Evolutionary conservation across 495 filamentous ascomycete species (phyloP), one percentile per base, ranked within the genome.

Genomic region (Aspergillus olivimuriae): DNA sequence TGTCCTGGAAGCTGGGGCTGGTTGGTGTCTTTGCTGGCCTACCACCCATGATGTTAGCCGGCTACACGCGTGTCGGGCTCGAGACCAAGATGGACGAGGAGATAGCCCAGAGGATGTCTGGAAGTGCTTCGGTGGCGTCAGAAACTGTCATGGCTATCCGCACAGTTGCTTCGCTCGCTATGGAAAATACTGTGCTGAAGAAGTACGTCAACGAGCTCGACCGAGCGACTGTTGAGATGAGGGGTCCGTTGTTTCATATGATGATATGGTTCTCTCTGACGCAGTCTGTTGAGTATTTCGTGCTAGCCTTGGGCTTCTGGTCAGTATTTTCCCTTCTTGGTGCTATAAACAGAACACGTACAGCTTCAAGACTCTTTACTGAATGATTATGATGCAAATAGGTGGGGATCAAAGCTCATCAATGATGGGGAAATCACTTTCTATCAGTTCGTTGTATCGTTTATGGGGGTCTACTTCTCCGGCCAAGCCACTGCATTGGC

Each of bases 1-100:
- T 73, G 21, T 69, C 69, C 26, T 82, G 78, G 78, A 78, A 77
- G 44, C 72, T 82, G 3, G 76, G 73, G 0, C 58, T 81, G 2
- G 68, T 64, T 1, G 46, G 77, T 21, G 63, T 75, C 23, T 65
- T 79, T 24, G 70, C 64, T 4, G 63, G 62, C 2, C 65, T 81
- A 17, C 75, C 77, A 4, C 50, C 76, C 8, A 57, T 81, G 51
- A 45, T 82, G 1, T 55, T 62, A 7, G 62, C 74, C 4, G 76
- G 77, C 0, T 72, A 75, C 35, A 52, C 74, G 55, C 61, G 73
- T 18, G 54, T 78, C 30, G 46, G 63, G 21, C 48, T 73, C 1
- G 54, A 71, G 21, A 51, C 60, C 16, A 63, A 62, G 22, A 70
- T 80, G 38, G 69, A 80, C 35, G 56, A 69, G 19, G 58, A 70